Percentiles rank a stretch among this genome's conserved stretches.
Evolutionary conservation across 345 rosid species (phyloP).

Genomic region (Salix udensis): DNA sequence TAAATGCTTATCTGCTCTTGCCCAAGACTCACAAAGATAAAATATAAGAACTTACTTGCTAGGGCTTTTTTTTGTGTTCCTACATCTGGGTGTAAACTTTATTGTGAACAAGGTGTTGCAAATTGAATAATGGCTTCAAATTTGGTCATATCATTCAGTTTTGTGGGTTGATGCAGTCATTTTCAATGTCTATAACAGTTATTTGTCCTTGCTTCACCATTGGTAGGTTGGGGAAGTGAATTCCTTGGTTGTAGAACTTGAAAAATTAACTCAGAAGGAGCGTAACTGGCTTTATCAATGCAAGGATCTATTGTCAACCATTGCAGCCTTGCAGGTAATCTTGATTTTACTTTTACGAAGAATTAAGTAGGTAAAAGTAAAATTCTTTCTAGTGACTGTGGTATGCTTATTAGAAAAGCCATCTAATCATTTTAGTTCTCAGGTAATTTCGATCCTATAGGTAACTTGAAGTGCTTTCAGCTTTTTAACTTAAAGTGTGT

Average conservation of each 20-base stretch:
- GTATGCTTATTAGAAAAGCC: not conserved
- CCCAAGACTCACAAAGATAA: not conserved
- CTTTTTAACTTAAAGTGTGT: not conserved
- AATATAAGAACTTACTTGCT: not conserved
- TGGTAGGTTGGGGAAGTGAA: conserved; percentile 55
- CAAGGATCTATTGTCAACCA: conserved; percentile 48
- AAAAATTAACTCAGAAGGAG: conserved; percentile 46
- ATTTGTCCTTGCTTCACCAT: not conserved
- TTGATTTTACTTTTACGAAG: not conserved
- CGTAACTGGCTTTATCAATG: conserved; percentile 51
- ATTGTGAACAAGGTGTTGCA: not conserved
- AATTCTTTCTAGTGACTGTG: not conserved
- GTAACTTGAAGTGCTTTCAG: not conserved
- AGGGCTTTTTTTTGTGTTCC: not conserved
- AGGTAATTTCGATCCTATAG: not conserved
- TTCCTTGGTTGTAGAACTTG: conserved; percentile 52
- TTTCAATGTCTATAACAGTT: not conserved
- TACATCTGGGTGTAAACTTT: not conserved
- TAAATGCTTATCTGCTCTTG: not conserved
- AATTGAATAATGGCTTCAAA: not conserved
- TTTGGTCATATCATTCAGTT: no score
- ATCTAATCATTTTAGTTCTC: not conserved
- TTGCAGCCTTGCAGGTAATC: conserved; percentile 63
- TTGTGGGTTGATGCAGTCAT: not conserved
- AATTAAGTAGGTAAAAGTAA: not conserved